Evolutionary conservation across 2,329 filamentous ascomycete genomes (phyloP), one percentile per base, ranked within the genome.

Genomic region (Fusarium torreyae): DNA sequence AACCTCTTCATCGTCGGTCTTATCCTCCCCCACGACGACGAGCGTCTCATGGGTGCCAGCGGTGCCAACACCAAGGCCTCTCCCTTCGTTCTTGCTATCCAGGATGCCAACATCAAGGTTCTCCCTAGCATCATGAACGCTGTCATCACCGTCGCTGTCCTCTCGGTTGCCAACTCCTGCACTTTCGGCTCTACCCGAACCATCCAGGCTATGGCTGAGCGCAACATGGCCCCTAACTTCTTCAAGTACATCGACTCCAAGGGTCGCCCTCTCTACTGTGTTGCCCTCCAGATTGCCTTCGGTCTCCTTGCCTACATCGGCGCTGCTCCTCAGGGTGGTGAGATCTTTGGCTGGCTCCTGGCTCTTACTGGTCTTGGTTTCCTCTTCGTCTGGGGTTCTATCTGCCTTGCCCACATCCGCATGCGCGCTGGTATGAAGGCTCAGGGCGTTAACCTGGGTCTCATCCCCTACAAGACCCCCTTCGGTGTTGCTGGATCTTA

Each of bases 151-250:
- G 89, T 97, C 71, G 92, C 94, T 24, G 94, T 97, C 33, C 84
- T 98, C 38, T 97, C 93, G 1, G 94, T 98, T 63, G 94, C 94
- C 66, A 98, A 97, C 81, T 95, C 93, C 11, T 91, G 94, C 71
- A 91, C 98, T 63, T 98, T 97, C 75, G 95, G 94, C 40, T 95
- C 93, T 22, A 97, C 93, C 7, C 91, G 95, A 75, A 98, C 94
- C 3, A 88, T 98, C 14, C 93, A 94, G 46, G 94, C 94, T 5
- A 88, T 98, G 8, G 94, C 94, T 52, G 94, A 97, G 78, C 94
- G 97, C 79, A 87, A 89, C 57, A 93, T 96, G 78, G 94, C 93
- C 0, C 94, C 94, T 9, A 86, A 83, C 66, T 84, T 94, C 71
- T 85, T 97, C 46, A 89, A 88, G 64, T 97, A 95, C 81, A 90